phyloP scores from a whole-genome alignment of 108 stramenopile genomes.

The Aurantiochytrium sp. region DNA sequence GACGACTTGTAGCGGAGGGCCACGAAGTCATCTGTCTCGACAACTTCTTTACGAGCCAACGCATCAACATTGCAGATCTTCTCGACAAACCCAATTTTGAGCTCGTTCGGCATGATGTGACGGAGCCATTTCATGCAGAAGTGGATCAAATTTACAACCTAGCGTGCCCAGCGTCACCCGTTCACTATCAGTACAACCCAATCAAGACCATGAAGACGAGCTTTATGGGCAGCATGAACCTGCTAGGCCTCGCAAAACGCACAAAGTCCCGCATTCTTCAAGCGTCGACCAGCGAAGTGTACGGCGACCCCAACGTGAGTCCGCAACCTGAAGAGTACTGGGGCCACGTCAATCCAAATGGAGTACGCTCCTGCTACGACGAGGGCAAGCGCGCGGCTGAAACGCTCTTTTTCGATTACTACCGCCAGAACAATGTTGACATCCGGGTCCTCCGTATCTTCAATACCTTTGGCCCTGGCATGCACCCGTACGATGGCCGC shows the following conservation, averaged over 20 bases:
- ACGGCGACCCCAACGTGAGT: conserved; percentile 73
- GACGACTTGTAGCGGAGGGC: conserved; percentile 89
- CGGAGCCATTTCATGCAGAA: conserved; percentile 88
- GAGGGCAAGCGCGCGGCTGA: conserved; percentile 99
- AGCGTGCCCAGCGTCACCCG: conserved; percentile 95
- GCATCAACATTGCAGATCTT: conserved; percentile 91
- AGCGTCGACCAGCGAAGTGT: conserved; percentile 85
- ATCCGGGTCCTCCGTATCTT: conserved; percentile 97
- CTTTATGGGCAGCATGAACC: conserved; percentile 86
- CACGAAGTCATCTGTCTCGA: conserved; percentile 93
- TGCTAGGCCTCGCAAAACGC: conserved; percentile 95
- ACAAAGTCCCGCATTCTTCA: conserved; percentile 81
- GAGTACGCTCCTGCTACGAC: conserved; percentile 95
- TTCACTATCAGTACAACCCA: conserved; percentile 99
- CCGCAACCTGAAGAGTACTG: conserved; percentile 96
- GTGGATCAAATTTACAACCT: conserved; percentile 97
- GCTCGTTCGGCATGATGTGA: conserved; percentile 86
- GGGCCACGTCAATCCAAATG: conserved; percentile 96
- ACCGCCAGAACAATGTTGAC: conserved; percentile 75
- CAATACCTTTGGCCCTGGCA: conserved; percentile 93
- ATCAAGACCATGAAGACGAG: conserved; percentile 97
- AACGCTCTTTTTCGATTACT: conserved; percentile 96
- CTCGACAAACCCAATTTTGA: conserved; percentile 82
- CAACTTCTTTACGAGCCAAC: conserved; percentile 94
- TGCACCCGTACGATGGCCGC: conserved; percentile 98